phyloP scores from a whole-genome alignment of 163 green algal genomes.

The Coccomyxa subellipsoidea region DNA sequence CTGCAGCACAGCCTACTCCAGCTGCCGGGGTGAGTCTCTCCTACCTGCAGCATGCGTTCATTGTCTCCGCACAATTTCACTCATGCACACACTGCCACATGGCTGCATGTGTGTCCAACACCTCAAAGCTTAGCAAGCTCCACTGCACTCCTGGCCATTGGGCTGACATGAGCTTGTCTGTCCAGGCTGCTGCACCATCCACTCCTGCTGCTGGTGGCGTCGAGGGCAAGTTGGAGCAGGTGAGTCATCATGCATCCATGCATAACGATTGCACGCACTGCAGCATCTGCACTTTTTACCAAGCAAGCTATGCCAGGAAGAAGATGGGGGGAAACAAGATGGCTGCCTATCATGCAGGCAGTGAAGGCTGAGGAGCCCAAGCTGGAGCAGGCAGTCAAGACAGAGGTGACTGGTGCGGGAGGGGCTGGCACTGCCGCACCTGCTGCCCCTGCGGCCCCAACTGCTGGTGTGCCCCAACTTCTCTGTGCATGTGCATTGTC shows the following conservation, averaged over 20 bases:
- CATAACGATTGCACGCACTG: no score
- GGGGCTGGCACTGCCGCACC: background rate
- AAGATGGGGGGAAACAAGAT: background rate
- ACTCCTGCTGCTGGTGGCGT: background rate
- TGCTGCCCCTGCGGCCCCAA: background rate
- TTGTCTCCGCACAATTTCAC: no score
- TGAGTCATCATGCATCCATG: no score
- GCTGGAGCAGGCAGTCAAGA: background rate
- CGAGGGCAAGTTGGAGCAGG: background rate
- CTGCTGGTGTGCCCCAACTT: background rate
- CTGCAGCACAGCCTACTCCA: background rate
- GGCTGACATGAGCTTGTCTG: background rate
- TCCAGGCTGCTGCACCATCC: background rate
- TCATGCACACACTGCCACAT: no score
- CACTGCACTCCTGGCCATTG: no score
- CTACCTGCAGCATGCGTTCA: no score
- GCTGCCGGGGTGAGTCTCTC: background rate
- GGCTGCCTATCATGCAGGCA: background rate
- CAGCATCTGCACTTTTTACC: no score
- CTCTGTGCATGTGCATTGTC: no score
- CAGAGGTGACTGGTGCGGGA: background rate
- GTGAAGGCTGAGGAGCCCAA: background rate
- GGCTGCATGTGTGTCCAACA: background rate
- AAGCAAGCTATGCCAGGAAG: no score
- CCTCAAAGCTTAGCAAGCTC: background rate